Evolutionary conservation across 2,329 filamentous ascomycete genomes (phyloP).

Genomic region (Juglanconis sp.): DNA sequence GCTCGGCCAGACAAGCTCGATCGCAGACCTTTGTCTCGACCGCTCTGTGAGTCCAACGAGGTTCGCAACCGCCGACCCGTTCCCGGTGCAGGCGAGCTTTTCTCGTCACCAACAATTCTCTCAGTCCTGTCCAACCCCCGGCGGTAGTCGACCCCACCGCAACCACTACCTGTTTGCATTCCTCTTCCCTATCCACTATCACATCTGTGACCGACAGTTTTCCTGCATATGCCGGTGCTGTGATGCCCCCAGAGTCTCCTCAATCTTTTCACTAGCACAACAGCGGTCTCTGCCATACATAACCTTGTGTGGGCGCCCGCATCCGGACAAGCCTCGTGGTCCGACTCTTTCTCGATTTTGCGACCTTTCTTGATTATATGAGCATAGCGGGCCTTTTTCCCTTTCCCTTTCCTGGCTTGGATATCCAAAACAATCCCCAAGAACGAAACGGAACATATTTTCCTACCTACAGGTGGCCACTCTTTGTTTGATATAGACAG

Average conservation of each 20-base stretch:
- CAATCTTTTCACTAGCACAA: conserved; percentile 8
- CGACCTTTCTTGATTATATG: conserved; percentile 33
- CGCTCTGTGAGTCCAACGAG: not conserved
- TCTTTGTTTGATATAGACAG: conserved; percentile 21
- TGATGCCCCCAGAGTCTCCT: conserved; percentile 8
- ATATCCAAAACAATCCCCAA: not conserved
- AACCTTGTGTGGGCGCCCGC: conserved; percentile 46
- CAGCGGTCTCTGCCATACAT: conserved; percentile 37
- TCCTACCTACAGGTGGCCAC: conserved; percentile 2
- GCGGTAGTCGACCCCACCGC: conserved; percentile 7
- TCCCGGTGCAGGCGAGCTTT: not conserved
- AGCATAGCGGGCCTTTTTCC: conserved; percentile 32
- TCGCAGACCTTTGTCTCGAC: not conserved
- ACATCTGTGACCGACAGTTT: conserved; percentile 19
- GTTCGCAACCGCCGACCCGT: not conserved
- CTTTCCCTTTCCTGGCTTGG: conserved; percentile 23
- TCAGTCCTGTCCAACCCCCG: conserved; percentile 1
- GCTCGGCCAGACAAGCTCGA: not conserved
- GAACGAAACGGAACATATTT: conserved; percentile 19
- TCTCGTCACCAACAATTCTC: conserved; percentile 9
- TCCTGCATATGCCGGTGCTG: conserved; percentile 19
- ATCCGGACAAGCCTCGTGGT: conserved; percentile 26
- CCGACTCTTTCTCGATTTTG: conserved; percentile 38
- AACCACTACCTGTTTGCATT: conserved; percentile 5
- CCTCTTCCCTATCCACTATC: conserved; percentile 16